These are phyloP conservation scores for Fraxinus xanthoxyloides DNA, from an alignment of 305 asterid genomes.

Conservation along the genomic window DNA sequence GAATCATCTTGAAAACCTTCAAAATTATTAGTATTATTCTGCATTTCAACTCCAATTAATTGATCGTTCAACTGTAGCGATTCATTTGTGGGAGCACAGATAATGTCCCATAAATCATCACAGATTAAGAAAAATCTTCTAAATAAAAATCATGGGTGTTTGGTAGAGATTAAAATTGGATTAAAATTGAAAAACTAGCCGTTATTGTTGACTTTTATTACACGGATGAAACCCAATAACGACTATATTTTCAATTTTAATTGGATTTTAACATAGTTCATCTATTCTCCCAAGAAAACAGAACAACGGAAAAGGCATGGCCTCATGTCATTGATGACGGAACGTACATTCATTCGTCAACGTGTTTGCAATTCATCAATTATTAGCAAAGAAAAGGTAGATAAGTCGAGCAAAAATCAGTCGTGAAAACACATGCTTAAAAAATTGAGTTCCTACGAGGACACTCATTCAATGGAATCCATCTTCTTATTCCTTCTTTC, in stretches of 20 bases:
- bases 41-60: not conserved
- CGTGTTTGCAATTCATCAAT: not conserved
- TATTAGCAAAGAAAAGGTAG: not conserved
- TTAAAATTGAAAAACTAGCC: no score
- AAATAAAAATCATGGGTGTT: no score
- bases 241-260: no score
- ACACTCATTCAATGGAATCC: not conserved
- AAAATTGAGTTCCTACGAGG: not conserved
- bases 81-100: not conserved
- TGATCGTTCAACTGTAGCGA: not conserved
- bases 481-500: constrained; percentile 61
- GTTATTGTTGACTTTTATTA: no score
- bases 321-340: not conserved
- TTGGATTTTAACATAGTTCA: not conserved
- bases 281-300: not conserved
- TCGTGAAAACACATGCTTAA: constrained; percentile 9
- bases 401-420: not conserved
- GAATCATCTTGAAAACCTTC: not conserved
- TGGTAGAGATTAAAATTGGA: no score
- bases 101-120: not conserved
- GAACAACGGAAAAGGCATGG: not conserved
- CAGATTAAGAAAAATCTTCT: not conserved
- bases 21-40: not conserved
- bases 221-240: no score
- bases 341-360: not conserved